Conservation (phyloP, 805 yeast genomes). For the Candida chilensis region DNA sequence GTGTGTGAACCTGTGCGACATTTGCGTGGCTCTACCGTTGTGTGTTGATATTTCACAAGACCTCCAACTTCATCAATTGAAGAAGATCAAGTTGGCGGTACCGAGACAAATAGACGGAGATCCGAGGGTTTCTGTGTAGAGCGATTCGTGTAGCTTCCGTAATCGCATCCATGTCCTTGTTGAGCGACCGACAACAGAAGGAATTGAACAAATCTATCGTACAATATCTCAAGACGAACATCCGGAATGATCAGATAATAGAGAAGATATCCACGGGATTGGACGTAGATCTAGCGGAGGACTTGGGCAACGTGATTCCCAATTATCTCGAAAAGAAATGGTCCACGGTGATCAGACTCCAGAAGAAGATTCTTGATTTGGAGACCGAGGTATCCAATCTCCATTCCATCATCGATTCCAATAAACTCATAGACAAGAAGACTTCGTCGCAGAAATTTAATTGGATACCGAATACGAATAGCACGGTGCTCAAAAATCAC, state of each 20-base stretch:
- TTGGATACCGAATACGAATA: conserved; percentile 55
- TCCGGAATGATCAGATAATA: conserved; percentile 10
- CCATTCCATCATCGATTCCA: conserved; percentile 31
- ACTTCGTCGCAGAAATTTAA: conserved; percentile 20
- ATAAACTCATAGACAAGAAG: conserved; percentile 6
- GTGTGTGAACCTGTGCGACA: no score
- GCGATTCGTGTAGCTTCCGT: no score
- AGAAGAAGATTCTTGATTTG: conserved; percentile 60
- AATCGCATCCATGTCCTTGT: conserved; percentile 18
- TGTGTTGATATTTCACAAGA: no score
- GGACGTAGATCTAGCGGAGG: conserved; percentile 11
- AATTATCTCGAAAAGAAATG: conserved; percentile 68
- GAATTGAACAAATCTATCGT: conserved; percentile 39
- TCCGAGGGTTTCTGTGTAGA: no score
- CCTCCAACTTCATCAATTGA: no score
- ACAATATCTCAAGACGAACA: conserved; percentile 32
- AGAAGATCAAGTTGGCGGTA: no score
- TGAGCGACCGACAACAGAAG: conserved; percentile 30
- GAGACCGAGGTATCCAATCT: conserved; percentile 49
- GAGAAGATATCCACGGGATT: conserved; percentile 9
- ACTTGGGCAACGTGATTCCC: conserved; percentile 19
- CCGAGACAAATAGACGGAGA: no score
- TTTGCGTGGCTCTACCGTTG: no score
- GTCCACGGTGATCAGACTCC: conserved; percentile 77
- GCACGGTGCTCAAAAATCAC: conserved; percentile 42